Evolutionary conservation across 441 rosid species (phyloP).

Genomic region (Euphorbia schlechtendalii): DNA sequence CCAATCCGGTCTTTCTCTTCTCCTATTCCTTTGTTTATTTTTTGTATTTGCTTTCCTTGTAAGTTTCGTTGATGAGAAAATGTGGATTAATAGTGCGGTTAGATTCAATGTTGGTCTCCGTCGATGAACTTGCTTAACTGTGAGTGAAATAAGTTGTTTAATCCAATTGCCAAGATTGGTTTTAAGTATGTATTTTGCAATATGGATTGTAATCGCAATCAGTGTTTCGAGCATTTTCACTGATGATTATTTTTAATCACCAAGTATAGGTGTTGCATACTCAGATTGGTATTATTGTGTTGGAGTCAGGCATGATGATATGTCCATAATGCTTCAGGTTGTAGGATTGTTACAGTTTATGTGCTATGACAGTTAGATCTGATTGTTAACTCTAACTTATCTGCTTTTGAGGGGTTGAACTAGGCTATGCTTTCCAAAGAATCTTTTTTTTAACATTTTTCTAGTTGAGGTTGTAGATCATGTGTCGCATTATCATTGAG

Average conservation of each 20-base stretch:
- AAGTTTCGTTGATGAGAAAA: conserved; percentile 3
- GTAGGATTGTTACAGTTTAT: background rate
- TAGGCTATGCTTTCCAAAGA: background rate
- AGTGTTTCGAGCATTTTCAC: too few species aligned
- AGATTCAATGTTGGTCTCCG: background rate
- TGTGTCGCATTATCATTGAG: background rate
- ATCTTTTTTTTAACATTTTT: background rate
- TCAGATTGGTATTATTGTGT: background rate
- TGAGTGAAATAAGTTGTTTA: background rate
- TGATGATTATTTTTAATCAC: background rate
- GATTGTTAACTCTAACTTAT: background rate
- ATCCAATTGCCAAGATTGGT: background rate
- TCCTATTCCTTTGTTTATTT: background rate
- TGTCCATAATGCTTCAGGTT: background rate
- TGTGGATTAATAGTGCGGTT: background rate
- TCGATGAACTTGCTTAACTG: background rate
- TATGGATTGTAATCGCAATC: too few species aligned
- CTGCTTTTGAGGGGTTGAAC: background rate
- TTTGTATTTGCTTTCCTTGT: background rate
- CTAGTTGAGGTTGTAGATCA: background rate
- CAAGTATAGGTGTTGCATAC: background rate
- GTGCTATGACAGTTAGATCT: background rate
- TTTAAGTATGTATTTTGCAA: background rate
- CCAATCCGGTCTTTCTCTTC: conserved; percentile 43
- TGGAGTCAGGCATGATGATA: background rate